Evolutionary conservation across 225 moss, liverwort and hornwort species (phyloP), one percentile per base, ranked within the genome.

Genomic region (Thuidium tamariscinum): DNA sequence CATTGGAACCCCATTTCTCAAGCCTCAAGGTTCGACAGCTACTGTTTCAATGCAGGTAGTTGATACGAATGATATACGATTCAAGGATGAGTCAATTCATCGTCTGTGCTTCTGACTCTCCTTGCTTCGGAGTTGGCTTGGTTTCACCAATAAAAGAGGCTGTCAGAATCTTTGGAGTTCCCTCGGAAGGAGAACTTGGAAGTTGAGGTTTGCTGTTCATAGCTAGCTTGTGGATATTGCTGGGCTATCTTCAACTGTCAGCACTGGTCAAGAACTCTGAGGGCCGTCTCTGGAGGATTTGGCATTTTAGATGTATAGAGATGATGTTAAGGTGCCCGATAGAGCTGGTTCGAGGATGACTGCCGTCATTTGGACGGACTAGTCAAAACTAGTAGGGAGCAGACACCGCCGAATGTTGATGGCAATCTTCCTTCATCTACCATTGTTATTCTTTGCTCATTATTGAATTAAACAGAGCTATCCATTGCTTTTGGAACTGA

Each of bases 311-410:
- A 83, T 66, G 62, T 74, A 63, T 70, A 55, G 82, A 77, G 83
- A 79, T 68, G 77, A 87, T 91, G 84, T 74, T n/a, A 7, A 78
- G 77, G 81, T 90, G 70, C 64, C 44, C 65, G 74, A 48, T 20
- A 39, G 80, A 89, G 80, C 86, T 82, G 87, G 63, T 88, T 70
- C 63, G 79, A 88, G 79, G 74, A 82, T 83, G 86, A 76, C 83
- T 63, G 51, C 63, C 56, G 68, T 88, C 70, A n/a, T 34, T 41
- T 25, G 77, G 77, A 63, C 46, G 81, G 41, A 56, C 39, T 73
- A 52, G 66, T 84, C 61, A 55, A 75, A 77, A 25, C 64, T 57
- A 54, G 81, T 37, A 81, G 42, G 60, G 69, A 77, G 77, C 69
- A 73, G 82, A 83, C 79, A 74, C 65, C 65, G 59, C 57, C 74